Conservation (phyloP, 352 stramenopile genomes). For the Phytophthora colocasiae region DNA sequence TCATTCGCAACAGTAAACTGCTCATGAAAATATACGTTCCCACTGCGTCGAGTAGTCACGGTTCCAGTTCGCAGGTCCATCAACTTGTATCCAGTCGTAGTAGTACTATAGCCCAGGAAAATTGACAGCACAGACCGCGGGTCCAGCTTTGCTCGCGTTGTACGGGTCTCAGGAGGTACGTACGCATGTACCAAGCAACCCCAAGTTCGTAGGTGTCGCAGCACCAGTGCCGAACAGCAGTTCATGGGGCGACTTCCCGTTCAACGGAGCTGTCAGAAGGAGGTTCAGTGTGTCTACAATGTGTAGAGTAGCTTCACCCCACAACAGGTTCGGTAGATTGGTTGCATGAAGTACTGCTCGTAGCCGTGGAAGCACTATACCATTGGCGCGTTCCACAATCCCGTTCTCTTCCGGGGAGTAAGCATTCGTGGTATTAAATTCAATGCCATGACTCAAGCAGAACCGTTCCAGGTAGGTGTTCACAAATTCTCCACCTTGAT, state of each 20-base stretch:
- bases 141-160: slow-evolving; percentile 10
- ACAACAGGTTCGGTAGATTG: slow-evolving; percentile 17
- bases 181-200: slow-evolving; percentile 22
- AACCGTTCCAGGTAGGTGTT: slow-evolving; percentile 4
- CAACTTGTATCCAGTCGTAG: slow-evolving; percentile 30
- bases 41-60: slow-evolving; percentile 13
- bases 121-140: slow-evolving; percentile 7
- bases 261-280: not conserved
- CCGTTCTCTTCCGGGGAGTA: slow-evolving; percentile 33
- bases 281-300: slow-evolving; percentile 23
- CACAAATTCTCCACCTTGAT: slow-evolving; percentile 30
- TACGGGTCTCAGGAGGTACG: slow-evolving; percentile 2
- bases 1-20: slow-evolving; percentile 5
- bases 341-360: slow-evolving; percentile 28
- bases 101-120: slow-evolving; percentile 10
- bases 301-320: slow-evolving; percentile 15
- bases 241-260: slow-evolving; percentile 25
- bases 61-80: slow-evolving; percentile 16
- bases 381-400: slow-evolving; percentile 19
- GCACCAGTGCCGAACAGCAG: slow-evolving; percentile 7
- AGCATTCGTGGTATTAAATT: slow-evolving; percentile 14
- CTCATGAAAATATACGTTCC: slow-evolving; percentile 19
- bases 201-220: slow-evolving; percentile 16
- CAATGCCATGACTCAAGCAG: slow-evolving; percentile 12
- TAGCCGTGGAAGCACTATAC: slow-evolving; percentile 8